Evolutionary conservation across 2,329 filamentous ascomycete genomes (phyloP).

Genomic region (Boeremia lycopersici): DNA sequence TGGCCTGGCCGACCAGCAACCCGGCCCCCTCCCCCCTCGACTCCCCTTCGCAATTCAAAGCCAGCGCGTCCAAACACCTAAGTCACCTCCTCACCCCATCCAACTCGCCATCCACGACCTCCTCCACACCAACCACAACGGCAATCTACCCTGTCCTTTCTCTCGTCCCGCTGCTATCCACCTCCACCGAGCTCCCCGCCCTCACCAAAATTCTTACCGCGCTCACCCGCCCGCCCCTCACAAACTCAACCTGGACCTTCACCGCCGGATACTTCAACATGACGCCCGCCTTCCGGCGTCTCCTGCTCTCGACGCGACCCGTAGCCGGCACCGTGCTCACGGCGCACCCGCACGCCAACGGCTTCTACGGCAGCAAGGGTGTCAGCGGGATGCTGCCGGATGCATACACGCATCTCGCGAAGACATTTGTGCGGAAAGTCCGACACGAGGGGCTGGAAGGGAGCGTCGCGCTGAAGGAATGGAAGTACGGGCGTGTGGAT

Average conservation of each 20-base stretch:
- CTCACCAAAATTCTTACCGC: constrained; percentile 77
- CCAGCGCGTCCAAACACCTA: constrained; percentile 70
- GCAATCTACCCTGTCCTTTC: constrained; percentile 86
- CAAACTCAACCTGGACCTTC: constrained; percentile 85
- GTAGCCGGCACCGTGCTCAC: constrained; percentile 82
- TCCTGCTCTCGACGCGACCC: constrained; percentile 76
- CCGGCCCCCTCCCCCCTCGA: constrained; percentile 75
- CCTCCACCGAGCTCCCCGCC: constrained; percentile 86
- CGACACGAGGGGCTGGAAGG: constrained; percentile 58
- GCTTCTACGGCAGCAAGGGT: constrained; percentile 87
- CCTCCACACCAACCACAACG: constrained; percentile 49
- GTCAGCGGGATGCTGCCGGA: constrained; percentile 89
- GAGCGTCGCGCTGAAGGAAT: constrained; percentile 80
- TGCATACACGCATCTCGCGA: constrained; percentile 88
- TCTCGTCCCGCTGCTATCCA: constrained; percentile 83
- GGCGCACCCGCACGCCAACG: constrained; percentile 90
- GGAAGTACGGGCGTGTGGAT: constrained; percentile 81
- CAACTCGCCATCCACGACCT: constrained; percentile 37
- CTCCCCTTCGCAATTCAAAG: constrained; percentile 71
- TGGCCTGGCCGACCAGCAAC: constrained; percentile 78
- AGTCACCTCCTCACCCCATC: constrained; percentile 67
- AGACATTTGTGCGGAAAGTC: constrained; percentile 75
- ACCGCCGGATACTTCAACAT: constrained; percentile 99
- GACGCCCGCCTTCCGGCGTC: constrained; percentile 77
- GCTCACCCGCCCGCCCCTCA: constrained; percentile 68